Evolutionary conservation across 2,329 filamentous ascomycete genomes (phyloP).

Genomic region (Knufia fluminis): DNA sequence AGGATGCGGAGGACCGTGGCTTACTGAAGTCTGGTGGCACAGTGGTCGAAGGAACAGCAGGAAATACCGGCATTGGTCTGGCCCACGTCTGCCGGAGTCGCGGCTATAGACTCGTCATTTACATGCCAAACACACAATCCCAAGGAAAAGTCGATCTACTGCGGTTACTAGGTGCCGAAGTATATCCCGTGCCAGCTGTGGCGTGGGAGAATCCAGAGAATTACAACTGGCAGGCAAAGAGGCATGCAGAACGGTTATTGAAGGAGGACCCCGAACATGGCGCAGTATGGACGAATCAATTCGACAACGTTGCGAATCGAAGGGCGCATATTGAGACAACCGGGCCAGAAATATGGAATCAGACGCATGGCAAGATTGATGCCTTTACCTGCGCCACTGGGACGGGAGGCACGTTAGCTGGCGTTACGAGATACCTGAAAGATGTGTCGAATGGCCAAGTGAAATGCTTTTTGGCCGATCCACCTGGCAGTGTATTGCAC

Average conservation of each 20-base stretch:
- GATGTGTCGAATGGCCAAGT: conserved; percentile 67
- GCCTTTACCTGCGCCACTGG: conserved; percentile 94
- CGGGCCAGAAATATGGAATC: conserved; percentile 92
- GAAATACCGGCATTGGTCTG: conserved; percentile 95
- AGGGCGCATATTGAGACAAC: conserved; percentile 94
- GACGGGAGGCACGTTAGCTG: conserved; percentile 84
- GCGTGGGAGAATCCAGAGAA: conserved; percentile 92
- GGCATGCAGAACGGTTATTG: conserved; percentile 67
- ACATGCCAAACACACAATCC: conserved; percentile 98
- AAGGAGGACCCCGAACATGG: conserved; percentile 46
- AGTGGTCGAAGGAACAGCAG: conserved; percentile 92
- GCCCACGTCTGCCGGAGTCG: conserved; percentile 89
- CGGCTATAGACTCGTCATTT: conserved; percentile 93
- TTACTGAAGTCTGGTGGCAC: conserved; percentile 78
- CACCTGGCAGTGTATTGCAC: conserved; percentile 85
- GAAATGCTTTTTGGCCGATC: conserved; percentile 84
- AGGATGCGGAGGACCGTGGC: conserved; percentile 83
- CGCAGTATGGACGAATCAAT: conserved; percentile 98
- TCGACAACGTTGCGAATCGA: conserved; percentile 91
- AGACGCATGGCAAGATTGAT: conserved; percentile 76
- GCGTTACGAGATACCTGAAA: conserved; percentile 81
- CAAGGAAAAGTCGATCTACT: conserved; percentile 96
- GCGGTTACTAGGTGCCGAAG: conserved; percentile 82
- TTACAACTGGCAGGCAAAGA: conserved; percentile 91
- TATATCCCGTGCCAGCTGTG: conserved; percentile 90